These are phyloP conservation scores for Trichoderma lentiforme DNA, from an alignment of 2,329 filamentous ascomycete genomes.

Conservation along the genomic window DNA sequence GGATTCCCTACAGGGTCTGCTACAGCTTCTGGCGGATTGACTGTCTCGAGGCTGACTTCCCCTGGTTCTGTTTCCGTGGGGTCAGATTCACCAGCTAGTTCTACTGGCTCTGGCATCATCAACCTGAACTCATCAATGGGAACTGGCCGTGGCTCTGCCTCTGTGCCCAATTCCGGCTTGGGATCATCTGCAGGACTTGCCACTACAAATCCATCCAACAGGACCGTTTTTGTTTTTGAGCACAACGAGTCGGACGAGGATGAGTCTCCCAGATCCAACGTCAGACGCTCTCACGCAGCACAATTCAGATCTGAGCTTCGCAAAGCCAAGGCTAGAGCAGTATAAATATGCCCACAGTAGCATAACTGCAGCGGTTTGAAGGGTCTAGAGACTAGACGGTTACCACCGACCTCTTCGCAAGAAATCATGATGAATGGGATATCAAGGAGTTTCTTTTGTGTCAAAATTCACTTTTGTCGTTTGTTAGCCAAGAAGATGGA, in stretches of 20 bases:
- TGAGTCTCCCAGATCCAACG: neutral
- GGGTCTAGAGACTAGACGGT: neutral
- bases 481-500: neutral
- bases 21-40: neutral
- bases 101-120: neutral
- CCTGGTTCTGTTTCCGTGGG: neutral
- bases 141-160: neutral
- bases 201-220: neutral
- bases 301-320: neutral
- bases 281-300: neutral
- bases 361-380: neutral
- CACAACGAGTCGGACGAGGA: neutral
- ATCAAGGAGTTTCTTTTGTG: neutral
- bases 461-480: neutral
- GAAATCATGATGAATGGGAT: neutral
- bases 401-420: neutral
- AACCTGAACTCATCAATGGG: neutral
- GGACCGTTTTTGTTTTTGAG: neutral
- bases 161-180: neutral
- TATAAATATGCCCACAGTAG: neutral
- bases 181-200: neutral
- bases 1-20: neutral
- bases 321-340: neutral
- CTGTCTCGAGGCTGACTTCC: neutral
- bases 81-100: neutral